Conservation (phyloP, 2,329 filamentous ascomycete genomes). For the Sarocladium oryzae region DNA sequence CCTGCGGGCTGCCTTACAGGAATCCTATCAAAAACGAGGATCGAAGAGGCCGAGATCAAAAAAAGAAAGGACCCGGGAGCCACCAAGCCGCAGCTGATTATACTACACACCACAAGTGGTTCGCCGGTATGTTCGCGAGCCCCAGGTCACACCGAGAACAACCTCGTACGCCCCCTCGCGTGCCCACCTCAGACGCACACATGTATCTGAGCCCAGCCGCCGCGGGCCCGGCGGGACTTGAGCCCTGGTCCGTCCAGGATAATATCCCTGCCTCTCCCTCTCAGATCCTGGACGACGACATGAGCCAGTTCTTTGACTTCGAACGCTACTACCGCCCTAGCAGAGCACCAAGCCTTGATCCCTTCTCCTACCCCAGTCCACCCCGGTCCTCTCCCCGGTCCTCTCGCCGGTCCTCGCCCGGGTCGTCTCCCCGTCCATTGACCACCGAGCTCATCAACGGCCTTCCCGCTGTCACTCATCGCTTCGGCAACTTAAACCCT, state of each 20-base stretch:
- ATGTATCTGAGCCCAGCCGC: slow-evolving; percentile 6
- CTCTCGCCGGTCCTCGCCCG: neutral
- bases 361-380: slow-evolving; percentile 7
- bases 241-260: slow-evolving; percentile 2
- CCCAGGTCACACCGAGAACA: slow-evolving; percentile 9
- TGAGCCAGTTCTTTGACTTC: slow-evolving; percentile 5
- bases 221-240: slow-evolving; percentile 3
- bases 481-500: neutral
- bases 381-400: slow-evolving; percentile 1
- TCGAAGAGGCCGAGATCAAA: neutral
- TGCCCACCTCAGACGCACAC: slow-evolving; percentile 2
- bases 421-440: neutral
- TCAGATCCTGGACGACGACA: neutral
- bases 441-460: neutral
- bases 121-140: slow-evolving; percentile 8
- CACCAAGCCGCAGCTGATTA: slow-evolving; percentile 1
- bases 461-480: slow-evolving; percentile 4
- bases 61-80: too few relatives aligned
- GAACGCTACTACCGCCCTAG: slow-evolving; percentile 6
- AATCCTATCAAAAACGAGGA: slow-evolving; percentile 4
- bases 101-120: slow-evolving; percentile 7
- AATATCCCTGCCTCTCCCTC: slow-evolving; percentile 7
- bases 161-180: slow-evolving; percentile 5
- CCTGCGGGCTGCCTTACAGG: slow-evolving; percentile 4
- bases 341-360: neutral